A percentile compares a stretch with the other conserved stretches of the same genome.
phyloP scores from a whole-genome alignment of 495 filamentous ascomycete species.

The Aspergillus incahuasiensis region DNA sequence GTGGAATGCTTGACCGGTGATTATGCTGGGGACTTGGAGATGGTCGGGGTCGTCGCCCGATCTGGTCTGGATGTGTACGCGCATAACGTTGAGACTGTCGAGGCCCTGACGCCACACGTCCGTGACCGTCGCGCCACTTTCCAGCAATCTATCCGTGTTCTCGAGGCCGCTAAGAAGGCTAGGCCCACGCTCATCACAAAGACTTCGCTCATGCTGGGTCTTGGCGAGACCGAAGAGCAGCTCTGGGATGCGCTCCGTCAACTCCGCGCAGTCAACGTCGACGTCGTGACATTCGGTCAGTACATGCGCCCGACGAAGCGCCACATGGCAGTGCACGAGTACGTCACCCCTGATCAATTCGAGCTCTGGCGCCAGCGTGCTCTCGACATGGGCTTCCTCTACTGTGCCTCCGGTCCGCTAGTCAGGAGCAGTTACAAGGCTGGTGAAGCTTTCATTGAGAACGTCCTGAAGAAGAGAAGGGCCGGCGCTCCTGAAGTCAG shows the following conservation, averaged over 20 bases:
- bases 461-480: constrained; percentile 85
- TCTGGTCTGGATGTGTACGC: constrained; percentile 95
- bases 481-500: constrained; percentile 32
- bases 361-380: constrained; percentile 88
- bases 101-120: constrained; percentile 82
- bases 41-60: constrained; percentile 73
- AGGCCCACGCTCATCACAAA: constrained; percentile 82
- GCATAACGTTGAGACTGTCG: constrained; percentile 95
- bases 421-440: constrained; percentile 96
- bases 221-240: constrained; percentile 91
- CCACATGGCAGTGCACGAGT: constrained; percentile 93
- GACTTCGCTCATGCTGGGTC: constrained; percentile 92
- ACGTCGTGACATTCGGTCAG: constrained; percentile 96
- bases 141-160: constrained; percentile 74
- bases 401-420: constrained; percentile 88
- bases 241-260: constrained; percentile 76
- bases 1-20: constrained; percentile 97
- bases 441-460: constrained; percentile 97
- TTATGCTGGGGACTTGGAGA: constrained; percentile 74
- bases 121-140: constrained; percentile 89
- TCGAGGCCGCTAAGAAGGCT: constrained; percentile 75
- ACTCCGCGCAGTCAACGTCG: constrained; percentile 72
- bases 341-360: constrained; percentile 84
- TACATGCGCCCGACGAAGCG: constrained; percentile 99
- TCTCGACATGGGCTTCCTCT: constrained; percentile 92